Evolutionary conservation across 192 early-diverging fungal genomes (phyloP).

Genomic region (Ambispora gerdemannii): DNA sequence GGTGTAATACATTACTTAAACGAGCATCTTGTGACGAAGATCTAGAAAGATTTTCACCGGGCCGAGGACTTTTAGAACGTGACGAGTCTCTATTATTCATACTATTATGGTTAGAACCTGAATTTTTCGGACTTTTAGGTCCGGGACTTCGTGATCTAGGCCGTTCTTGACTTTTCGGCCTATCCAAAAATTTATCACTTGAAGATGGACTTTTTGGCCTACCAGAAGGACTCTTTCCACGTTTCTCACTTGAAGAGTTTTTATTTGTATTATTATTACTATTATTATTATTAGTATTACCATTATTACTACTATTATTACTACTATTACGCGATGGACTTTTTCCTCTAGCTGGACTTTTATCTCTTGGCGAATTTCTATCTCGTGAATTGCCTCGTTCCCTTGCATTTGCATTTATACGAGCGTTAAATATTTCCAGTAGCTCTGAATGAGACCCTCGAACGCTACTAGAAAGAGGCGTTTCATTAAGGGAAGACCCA

Average conservation of each 20-base stretch:
- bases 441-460: not conserved
- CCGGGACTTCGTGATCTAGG: conserved; percentile 19
- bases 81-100: conserved; percentile 2
- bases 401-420: conserved; percentile 8
- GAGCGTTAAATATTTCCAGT: conserved; percentile 1
- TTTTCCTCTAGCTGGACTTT: conserved; percentile 3
- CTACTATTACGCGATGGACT: conserved; percentile 9
- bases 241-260: conserved; percentile 14
- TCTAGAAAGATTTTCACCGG: conserved; percentile 8
- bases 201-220: not conserved
- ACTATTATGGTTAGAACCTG: not conserved
- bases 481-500: not conserved
- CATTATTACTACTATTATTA: not conserved
- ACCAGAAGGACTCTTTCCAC: conserved; percentile 26
- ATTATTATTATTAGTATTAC: too few species aligned
- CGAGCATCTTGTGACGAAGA: conserved; percentile 26
- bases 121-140: conserved; percentile 22
- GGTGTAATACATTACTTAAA: not conserved
- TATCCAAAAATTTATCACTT: conserved; percentile 5
- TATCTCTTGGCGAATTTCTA: not conserved
- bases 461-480: not conserved
- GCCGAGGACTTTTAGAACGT: conserved; percentile 22
- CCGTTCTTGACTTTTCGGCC: not conserved
- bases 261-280: too few species aligned
- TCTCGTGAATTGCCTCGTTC: not conserved